Evolutionary conservation across 1,284 basidiomycete genomes (phyloP).

Genomic region (Xerocomus subilludens): DNA sequence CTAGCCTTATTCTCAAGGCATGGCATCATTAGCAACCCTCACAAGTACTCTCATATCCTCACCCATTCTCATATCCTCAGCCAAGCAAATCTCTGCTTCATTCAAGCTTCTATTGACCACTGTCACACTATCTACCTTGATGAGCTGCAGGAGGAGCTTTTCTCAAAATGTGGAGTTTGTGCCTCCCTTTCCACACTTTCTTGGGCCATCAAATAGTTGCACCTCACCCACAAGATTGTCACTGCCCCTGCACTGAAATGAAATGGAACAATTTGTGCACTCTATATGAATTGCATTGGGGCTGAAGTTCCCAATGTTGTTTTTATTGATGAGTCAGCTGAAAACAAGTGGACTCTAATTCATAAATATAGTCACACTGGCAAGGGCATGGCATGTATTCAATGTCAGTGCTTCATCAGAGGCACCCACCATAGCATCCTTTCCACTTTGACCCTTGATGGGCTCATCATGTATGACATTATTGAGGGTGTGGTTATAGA

Average conservation of each 20-base stretch:
- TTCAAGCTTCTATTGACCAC: constrained; percentile 11
- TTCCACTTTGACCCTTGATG: constrained; percentile 30
- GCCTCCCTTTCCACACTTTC: constrained; percentile 3
- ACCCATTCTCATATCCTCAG: background rate
- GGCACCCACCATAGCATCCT: constrained; percentile 39
- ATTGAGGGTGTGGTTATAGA: background rate
- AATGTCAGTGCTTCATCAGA: constrained; percentile 7
- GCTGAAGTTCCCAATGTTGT: constrained; percentile 6
- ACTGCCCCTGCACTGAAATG: background rate
- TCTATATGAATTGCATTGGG: constrained; percentile 21
- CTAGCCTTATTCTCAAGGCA: too few species aligned
- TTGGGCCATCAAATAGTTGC: background rate
- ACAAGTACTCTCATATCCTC: too few species aligned
- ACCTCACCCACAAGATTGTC: background rate
- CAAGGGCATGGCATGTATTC: constrained; percentile 5
- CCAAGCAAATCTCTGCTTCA: background rate
- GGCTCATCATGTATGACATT: constrained; percentile 3
- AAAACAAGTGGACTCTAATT: constrained; percentile 37
- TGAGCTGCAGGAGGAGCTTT: constrained; percentile 13
- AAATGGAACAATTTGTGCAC: background rate
- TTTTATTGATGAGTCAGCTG: constrained; percentile 46
- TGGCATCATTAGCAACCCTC: too few species aligned
- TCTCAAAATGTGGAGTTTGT: background rate
- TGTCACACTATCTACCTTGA: constrained; percentile 2
- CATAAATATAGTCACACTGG: constrained; percentile 16